A percentile compares a stretch with the other conserved stretches of the same genome.
These are phyloP conservation scores for Pilaira anomala DNA, from an alignment of 192 early-diverging fungal species.

Conservation along the genomic window DNA sequence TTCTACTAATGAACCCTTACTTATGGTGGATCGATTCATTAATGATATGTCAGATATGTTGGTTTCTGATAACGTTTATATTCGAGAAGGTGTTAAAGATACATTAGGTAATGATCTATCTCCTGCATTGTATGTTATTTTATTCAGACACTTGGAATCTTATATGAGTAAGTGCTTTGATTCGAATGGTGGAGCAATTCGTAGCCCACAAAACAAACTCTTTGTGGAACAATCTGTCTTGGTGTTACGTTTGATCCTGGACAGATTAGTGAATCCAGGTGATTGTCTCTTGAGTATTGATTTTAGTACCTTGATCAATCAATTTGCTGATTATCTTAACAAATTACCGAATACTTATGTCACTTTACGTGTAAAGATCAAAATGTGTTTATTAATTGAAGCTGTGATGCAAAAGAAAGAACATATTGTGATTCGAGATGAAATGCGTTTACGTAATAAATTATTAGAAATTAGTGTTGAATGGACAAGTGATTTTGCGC, in stretches of 20 bases:
- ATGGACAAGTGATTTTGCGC: slow-evolving; percentile 65
- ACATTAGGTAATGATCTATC: slow-evolving; percentile 71
- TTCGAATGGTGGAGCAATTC: slow-evolving; percentile 50
- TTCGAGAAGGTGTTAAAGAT: slow-evolving; percentile 76
- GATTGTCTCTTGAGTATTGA: slow-evolving; percentile 58
- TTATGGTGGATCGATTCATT: slow-evolving; percentile 66
- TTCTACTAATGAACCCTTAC: slow-evolving; percentile 21
- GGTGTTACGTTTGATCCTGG: slow-evolving; percentile 64
- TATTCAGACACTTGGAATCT: slow-evolving; percentile 55
- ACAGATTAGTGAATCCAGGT: slow-evolving; percentile 55
- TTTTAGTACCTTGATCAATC: slow-evolving; percentile 59
- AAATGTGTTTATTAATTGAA: slow-evolving; percentile 71
- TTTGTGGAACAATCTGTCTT: slow-evolving; percentile 67
- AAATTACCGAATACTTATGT: slow-evolving; percentile 45
- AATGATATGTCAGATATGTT: slow-evolving; percentile 72
- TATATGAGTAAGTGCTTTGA: slow-evolving; percentile 63
- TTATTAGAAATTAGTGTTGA: slow-evolving; percentile 65
- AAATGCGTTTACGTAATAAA: slow-evolving; percentile 64
- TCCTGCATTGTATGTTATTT: slow-evolving; percentile 57
- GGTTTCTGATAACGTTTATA: slow-evolving; percentile 66
- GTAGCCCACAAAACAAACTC: slow-evolving; percentile 51
- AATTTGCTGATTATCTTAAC: slow-evolving; percentile 68
- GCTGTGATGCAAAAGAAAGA: slow-evolving; percentile 70
- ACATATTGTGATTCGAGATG: slow-evolving; percentile 62
- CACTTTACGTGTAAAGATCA: slow-evolving; percentile 62